Base-by-base conservation (phyloP, 345 rosid species). In the Ricinus communis region DNA sequence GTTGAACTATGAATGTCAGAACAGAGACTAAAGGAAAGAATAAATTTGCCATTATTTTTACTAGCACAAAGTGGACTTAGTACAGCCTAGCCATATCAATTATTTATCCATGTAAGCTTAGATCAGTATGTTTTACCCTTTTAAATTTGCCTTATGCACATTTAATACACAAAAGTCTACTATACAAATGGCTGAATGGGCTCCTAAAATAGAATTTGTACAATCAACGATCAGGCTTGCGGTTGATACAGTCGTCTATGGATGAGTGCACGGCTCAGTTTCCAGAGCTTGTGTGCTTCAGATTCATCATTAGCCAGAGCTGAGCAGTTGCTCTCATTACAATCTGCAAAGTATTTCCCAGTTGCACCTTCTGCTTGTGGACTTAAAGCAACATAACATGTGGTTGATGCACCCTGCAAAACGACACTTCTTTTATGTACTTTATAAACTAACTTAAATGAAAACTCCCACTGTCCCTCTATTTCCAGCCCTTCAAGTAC, bases 341-440 rank as follows among this genome's bases (percentile, higher is more conserved):
- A 94, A 75, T 94, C 98, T 70, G 89, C 86, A 74, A 94, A 94
- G 77, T 91, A 94, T 60, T 82, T 88, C 33, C 98, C 97, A 62
- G 82, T 85, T 45, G 78, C 73, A 9, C 89, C 91, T 66, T 81
- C 84, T 67, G 66, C 36, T 62, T 86, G 74, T 60, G 88, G 89
- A 77, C 92, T 94, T 79, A 94, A 62, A 33, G 97, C 96, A 27
- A 85, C 93, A 60, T 94, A 90, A 79, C 98, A 94, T 65, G 96
- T 91, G 30, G 98, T 94, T 11, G 98, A 81, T 76, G 98, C 97
- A 8, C 98, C 98, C 96, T 93, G 86, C 78, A 75, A 18, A 13
- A 5, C 18, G 8, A 8, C 6, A 33, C 38, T 6, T 33, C 38
- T 33, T 33, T 33, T 33, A 19, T 27, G 0, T 27, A 24, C 13